phyloP scores from a whole-genome alignment of 2,329 filamentous ascomycete genomes.

The Cyclaneusma minus region DNA sequence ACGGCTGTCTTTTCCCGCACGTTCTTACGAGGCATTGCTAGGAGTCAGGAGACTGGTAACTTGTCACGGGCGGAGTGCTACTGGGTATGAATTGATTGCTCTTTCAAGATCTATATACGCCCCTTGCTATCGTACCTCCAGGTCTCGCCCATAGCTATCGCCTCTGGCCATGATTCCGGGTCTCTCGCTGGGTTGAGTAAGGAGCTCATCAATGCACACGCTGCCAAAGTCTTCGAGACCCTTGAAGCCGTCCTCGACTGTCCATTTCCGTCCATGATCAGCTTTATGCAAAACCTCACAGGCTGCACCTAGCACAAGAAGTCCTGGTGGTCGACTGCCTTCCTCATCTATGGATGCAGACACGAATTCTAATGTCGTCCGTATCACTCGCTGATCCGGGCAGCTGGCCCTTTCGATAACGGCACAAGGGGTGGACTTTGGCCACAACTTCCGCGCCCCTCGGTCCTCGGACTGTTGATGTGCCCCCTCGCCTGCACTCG shows the following conservation, averaged over 20 bases:
- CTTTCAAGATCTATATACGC: too few relatives aligned
- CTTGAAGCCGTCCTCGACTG: conserved; percentile 74
- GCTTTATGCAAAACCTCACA: conserved; percentile 60
- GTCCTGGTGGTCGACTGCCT: conserved; percentile 74
- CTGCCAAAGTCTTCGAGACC: conserved; percentile 39
- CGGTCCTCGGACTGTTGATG: conserved; percentile 11
- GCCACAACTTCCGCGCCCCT: conserved; percentile 41
- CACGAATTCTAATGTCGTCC: conserved; percentile 70
- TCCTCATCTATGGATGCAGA: conserved; percentile 74
- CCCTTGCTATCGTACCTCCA: too few relatives aligned
- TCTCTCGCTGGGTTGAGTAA: too few relatives aligned
- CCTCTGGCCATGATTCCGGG: conserved; percentile 1
- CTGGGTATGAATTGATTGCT: too few relatives aligned
- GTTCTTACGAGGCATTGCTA: too few relatives aligned
- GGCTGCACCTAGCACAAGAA: conserved; percentile 71
- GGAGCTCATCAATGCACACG: conserved; percentile 6
- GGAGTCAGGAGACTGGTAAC: too few relatives aligned
- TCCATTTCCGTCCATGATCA: conserved; percentile 51
- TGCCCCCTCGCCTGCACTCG: conserved; percentile 18
- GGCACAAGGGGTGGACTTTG: conserved; percentile 66
- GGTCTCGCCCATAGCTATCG: conserved; percentile 1
- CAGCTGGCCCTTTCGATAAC: conserved; percentile 90
- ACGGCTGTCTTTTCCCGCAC: too few relatives aligned
- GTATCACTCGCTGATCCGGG: conserved; percentile 82
- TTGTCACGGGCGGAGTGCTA: too few relatives aligned